These are phyloP conservation scores for Aspergillus niger DNA, from an alignment of 2,329 filamentous ascomycete genomes.

Conservation along the genomic window DNA sequence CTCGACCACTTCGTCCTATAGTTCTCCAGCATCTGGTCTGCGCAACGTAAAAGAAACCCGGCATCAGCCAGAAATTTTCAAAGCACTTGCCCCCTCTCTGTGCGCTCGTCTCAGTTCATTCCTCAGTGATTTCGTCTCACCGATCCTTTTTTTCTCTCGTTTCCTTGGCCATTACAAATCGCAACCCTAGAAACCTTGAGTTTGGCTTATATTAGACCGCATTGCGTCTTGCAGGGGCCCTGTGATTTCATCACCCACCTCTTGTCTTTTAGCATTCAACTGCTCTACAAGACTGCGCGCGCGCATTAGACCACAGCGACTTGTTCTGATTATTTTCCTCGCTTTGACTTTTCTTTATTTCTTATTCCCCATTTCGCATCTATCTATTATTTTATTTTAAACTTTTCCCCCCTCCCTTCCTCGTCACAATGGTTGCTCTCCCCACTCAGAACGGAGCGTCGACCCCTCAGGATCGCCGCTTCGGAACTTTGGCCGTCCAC, in stretches of 20 bases:
- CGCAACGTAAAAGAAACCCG: constrained; percentile 34
- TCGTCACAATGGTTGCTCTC: constrained; percentile 28
- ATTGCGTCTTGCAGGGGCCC: constrained; percentile 1
- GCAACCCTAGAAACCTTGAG: constrained; percentile 3
- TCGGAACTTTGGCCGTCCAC: constrained; percentile 93
- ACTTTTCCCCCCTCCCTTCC: background rate
- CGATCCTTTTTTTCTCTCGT: background rate
- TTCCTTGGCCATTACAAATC: constrained; percentile 1
- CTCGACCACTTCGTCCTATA: constrained; percentile 21
- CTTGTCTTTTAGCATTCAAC: background rate
- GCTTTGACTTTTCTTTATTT: constrained; percentile 8
- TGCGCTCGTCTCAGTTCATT: background rate
- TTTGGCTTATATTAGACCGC: background rate
- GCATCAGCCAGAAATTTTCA: constrained; percentile 15
- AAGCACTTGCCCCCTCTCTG: background rate
- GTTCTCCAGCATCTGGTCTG: constrained; percentile 18
- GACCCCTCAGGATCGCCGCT: constrained; percentile 70
- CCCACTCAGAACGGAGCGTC: constrained; percentile 48
- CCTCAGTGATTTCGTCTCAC: too few species aligned
- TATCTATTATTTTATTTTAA: background rate
- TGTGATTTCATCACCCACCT: constrained; percentile 2
- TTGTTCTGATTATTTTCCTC: background rate
- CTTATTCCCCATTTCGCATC: background rate
- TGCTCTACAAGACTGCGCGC: background rate
- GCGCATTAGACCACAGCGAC: background rate